These are phyloP conservation scores for Mycena amicta DNA, from an alignment of 768 basidiomycete species.

Conservation along the genomic window DNA sequence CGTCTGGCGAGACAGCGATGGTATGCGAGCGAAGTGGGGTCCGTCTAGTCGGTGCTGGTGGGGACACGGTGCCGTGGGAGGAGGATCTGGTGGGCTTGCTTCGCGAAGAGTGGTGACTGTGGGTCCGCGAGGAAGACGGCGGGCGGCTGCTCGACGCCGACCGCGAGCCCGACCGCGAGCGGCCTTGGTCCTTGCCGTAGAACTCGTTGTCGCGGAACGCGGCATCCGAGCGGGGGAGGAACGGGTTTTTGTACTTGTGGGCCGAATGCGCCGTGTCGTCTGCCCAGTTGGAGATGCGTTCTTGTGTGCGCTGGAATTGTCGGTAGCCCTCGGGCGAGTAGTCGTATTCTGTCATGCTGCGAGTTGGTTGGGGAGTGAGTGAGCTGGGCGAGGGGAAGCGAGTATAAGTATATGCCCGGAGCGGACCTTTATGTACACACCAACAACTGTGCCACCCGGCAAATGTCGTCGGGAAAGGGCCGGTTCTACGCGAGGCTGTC, in stretches of 20 bases:
- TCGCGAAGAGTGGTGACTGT: background rate
- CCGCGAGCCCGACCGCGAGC: background rate
- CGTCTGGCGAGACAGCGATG: background rate
- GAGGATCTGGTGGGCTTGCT: background rate
- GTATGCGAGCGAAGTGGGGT: background rate
- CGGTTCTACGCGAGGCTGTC: background rate
- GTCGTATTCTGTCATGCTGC: background rate
- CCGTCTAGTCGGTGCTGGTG: background rate
- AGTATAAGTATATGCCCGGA: background rate
- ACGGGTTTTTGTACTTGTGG: background rate
- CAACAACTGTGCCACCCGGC: background rate
- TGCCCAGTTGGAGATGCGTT: background rate
- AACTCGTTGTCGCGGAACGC: background rate
- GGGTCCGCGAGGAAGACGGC: background rate
- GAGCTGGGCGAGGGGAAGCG: background rate
- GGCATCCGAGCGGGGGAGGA: background rate
- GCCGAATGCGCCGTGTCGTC: background rate
- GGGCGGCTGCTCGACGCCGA: background rate
- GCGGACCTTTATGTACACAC: background rate
- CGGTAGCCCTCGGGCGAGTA: background rate
- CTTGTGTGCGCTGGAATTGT: background rate
- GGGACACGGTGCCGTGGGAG: background rate
- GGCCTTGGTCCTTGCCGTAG: background rate
- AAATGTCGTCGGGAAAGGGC: background rate
- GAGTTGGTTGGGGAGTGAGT: background rate